Evolutionary conservation across 495 filamentous ascomycete genomes (phyloP).

Genomic region (Extremus antarcticus): DNA sequence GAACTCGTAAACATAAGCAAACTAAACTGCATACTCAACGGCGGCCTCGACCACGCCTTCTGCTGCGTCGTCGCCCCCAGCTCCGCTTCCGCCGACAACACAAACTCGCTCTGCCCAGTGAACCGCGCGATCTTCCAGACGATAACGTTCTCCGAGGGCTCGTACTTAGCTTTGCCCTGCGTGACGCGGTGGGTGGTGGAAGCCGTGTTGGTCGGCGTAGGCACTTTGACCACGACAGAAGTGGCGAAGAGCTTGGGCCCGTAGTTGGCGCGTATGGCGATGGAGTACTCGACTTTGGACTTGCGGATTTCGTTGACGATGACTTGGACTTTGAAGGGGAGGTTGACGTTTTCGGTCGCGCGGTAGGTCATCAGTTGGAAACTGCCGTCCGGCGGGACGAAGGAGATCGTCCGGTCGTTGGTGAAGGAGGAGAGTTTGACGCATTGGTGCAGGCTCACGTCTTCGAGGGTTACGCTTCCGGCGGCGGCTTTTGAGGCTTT

Average conservation of each 20-base stretch:
- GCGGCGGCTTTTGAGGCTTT: constrained; percentile 93
- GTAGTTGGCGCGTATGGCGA: constrained; percentile 94
- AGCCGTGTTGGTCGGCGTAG: constrained; percentile 93
- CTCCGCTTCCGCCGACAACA: constrained; percentile 85
- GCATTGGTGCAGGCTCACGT: constrained; percentile 99
- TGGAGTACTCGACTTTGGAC: constrained; percentile 97
- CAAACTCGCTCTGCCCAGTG: constrained; percentile 88
- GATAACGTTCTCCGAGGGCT: constrained; percentile 94
- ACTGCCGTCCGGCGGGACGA: constrained; percentile 94
- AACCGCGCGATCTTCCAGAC: constrained; percentile 99
- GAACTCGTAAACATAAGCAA: constrained; percentile 96
- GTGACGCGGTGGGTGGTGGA: constrained; percentile 85
- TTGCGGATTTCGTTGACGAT: constrained; percentile 97
- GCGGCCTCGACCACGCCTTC: constrained; percentile 92
- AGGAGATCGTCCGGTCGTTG: constrained; percentile 92
- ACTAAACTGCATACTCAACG: constrained; percentile 81
- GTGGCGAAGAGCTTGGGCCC: constrained; percentile 93
- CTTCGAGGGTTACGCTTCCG: constrained; percentile 90
- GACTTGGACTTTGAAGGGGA: constrained; percentile 97
- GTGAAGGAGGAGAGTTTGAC: constrained; percentile 97
- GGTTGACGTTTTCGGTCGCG: constrained; percentile 98
- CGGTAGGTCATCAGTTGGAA: constrained; percentile 99
- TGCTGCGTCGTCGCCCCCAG: constrained; percentile 96
- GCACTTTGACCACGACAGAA: constrained; percentile 91
- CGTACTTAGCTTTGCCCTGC: constrained; percentile 96